Evolutionary conservation across 805 yeast species (phyloP).

Genomic region (Kuraishia borneana): DNA sequence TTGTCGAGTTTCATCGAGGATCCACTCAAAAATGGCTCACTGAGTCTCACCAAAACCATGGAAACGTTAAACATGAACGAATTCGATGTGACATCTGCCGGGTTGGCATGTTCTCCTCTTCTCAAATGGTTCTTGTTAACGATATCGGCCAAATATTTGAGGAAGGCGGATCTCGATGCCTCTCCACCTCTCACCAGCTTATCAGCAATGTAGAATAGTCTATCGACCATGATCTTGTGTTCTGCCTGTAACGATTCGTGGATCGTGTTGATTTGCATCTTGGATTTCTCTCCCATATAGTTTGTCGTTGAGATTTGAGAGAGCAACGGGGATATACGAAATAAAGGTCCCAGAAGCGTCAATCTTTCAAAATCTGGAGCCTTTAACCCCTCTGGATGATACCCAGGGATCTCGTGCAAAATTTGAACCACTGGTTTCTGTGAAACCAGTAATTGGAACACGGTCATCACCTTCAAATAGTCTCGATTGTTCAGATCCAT

Average conservation of each 20-base stretch:
- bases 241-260: conserved; percentile 56
- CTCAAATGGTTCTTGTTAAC: conserved; percentile 81
- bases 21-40: conserved; percentile 71
- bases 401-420: conserved; percentile 46
- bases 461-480: conserved; percentile 40
- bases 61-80: conserved; percentile 76
- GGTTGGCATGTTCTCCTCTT: conserved; percentile 74
- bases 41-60: conserved; percentile 52
- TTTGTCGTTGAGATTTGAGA: conserved; percentile 34
- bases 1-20: conserved; percentile 58
- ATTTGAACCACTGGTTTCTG: conserved; percentile 51
- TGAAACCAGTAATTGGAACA: conserved; percentile 45
- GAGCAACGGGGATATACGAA: conserved; percentile 64
- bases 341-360: conserved; percentile 68
- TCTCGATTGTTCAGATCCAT: conserved; percentile 34
- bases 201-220: conserved; percentile 61
- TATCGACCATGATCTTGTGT: conserved; percentile 43
- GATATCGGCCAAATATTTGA: conserved; percentile 60
- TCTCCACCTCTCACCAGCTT: conserved; percentile 66
- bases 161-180: conserved; percentile 47
- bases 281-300: conserved; percentile 25
- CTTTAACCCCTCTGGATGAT: conserved; percentile 33
- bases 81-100: conserved; percentile 57
- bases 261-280: conserved; percentile 33
- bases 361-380: conserved; percentile 46